phyloP scores from a whole-genome alignment of 192 early-diverging fungal genomes.

The Mortierella antarctica region DNA sequence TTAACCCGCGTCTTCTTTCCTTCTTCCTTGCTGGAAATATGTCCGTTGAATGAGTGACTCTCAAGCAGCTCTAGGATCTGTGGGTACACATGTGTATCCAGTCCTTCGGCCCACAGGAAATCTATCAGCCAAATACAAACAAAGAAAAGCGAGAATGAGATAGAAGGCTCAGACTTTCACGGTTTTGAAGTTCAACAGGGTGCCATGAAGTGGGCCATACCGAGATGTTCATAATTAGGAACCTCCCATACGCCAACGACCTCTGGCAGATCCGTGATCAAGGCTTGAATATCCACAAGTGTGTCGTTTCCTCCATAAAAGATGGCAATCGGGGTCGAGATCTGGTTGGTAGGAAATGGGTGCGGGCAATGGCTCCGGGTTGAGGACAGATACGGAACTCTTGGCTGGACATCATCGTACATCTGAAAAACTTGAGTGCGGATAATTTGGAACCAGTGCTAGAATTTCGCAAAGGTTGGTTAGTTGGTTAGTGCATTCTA shows the following conservation, averaged over 20 bases:
- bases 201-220: slow-evolving; percentile 14
- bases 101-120: slow-evolving; percentile 61
- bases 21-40: slow-evolving; percentile 12
- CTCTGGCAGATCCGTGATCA: slow-evolving; percentile 65
- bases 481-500: no score
- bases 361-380: slow-evolving; percentile 72
- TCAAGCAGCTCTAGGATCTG: slow-evolving; percentile 55
- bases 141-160: not conserved
- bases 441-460: slow-evolving; percentile 98
- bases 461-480: not conserved
- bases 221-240: slow-evolving; percentile 85
- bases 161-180: not conserved
- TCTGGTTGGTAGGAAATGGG: slow-evolving; percentile 80
- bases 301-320: slow-evolving; percentile 93
- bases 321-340: slow-evolving; percentile 87
- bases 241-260: slow-evolving; percentile 70
- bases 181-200: not conserved
- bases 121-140: slow-evolving; percentile 29
- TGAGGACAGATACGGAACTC: slow-evolving; percentile 56
- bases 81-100: slow-evolving; percentile 59
- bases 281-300: slow-evolving; percentile 75
- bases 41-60: slow-evolving; percentile 39
- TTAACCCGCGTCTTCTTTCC: not conserved
- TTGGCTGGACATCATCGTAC: slow-evolving; percentile 86
- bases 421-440: slow-evolving; percentile 86